Percentiles rank a stretch among this genome's conserved stretches.
These are phyloP conservation scores for Leavenworthia alabamica DNA, from an alignment of 345 rosid genomes.

Conservation along the genomic window DNA sequence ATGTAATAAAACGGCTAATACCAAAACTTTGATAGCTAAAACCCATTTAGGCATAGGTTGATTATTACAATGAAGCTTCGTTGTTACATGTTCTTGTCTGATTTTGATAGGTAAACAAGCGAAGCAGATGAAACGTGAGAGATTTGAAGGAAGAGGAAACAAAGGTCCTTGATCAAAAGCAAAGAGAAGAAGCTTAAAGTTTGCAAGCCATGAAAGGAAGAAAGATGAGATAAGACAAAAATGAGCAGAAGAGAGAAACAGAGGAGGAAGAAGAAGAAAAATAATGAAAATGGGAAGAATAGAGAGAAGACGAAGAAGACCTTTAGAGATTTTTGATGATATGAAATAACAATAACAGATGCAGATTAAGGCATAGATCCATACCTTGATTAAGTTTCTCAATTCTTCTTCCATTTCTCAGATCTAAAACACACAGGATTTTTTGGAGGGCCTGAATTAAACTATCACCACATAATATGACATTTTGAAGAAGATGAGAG, in stretches of 20 bases:
- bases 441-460: not conserved
- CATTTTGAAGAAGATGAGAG: not conserved
- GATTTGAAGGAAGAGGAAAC: constrained; percentile 34
- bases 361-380: constrained; percentile 36
- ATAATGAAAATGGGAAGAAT: constrained; percentile 40
- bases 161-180: constrained; percentile 56
- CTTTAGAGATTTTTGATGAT: constrained; percentile 38
- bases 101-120: constrained; percentile 56
- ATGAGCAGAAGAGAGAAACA: constrained; percentile 32
- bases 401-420: constrained; percentile 25
- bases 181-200: constrained; percentile 62
- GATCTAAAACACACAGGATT: not conserved
- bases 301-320: constrained; percentile 41
- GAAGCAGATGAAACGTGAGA: constrained; percentile 47
- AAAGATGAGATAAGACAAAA: constrained; percentile 33
- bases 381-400: constrained; percentile 39
- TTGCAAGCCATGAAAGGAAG: constrained; percentile 55
- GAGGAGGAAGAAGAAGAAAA: constrained; percentile 51
- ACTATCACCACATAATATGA: not conserved
- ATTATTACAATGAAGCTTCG: not conserved
- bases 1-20: constrained; percentile 28
- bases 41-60: constrained; percentile 25
- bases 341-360: constrained; percentile 45
- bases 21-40: constrained; percentile 31
- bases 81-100: constrained; percentile 6